These are phyloP conservation scores for Gossypioides kirkii DNA, from an alignment of 345 rosid genomes.

Conservation along the genomic window DNA sequence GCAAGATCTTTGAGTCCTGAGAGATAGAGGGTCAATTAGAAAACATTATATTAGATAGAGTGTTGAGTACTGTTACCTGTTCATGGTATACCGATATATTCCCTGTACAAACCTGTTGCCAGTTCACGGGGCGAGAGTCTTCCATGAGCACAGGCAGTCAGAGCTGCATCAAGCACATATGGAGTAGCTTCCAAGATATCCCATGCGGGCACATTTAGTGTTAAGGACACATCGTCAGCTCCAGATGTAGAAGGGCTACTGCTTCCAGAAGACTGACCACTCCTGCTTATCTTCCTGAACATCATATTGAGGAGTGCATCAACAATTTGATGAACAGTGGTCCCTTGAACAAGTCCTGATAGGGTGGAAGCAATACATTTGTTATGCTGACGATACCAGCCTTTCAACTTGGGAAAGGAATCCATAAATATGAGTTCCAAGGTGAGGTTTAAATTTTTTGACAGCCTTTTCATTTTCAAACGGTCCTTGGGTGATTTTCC, in stretches of 20 bases:
- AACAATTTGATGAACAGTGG: constrained; percentile 78
- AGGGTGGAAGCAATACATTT: constrained; percentile 81
- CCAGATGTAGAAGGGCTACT: constrained; percentile 62
- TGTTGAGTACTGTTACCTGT: background rate
- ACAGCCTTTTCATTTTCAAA: constrained; percentile 43
- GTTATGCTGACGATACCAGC: constrained; percentile 83
- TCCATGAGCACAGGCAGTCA: constrained; percentile 91
- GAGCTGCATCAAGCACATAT: constrained; percentile 80
- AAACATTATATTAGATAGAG: background rate
- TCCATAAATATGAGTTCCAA: constrained; percentile 68
- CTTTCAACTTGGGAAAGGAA: constrained; percentile 73
- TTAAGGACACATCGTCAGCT: constrained; percentile 49
- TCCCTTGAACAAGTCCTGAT: constrained; percentile 67
- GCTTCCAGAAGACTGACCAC: constrained; percentile 70
- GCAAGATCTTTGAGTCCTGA: constrained; percentile 93
- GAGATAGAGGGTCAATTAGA: background rate
- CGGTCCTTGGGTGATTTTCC: constrained; percentile 57
- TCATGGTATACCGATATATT: background rate
- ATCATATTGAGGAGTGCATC: constrained; percentile 77
- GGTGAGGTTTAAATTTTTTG: constrained; percentile 37
- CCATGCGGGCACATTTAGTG: constrained; percentile 89
- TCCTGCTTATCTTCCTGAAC: constrained; percentile 68
- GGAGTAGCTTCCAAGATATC: constrained; percentile 90
- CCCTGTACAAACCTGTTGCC: constrained; percentile 69
- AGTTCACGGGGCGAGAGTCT: constrained; percentile 89